phyloP scores from a whole-genome alignment of 257 asterid species.

The Salvia splendens region DNA sequence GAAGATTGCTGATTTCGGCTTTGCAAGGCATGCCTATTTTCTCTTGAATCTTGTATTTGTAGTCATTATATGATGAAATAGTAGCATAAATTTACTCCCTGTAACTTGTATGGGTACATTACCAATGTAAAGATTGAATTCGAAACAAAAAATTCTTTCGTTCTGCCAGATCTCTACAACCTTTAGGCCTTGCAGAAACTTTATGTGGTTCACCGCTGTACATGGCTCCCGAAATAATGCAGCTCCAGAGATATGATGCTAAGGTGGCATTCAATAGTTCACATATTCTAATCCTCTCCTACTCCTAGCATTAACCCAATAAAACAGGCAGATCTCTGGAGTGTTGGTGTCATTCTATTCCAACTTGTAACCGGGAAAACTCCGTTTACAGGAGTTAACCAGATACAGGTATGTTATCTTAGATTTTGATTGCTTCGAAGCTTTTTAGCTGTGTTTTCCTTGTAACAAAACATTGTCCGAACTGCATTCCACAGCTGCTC shows the following conservation, averaged over 20 bases:
- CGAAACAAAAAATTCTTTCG: constrained; percentile 27
- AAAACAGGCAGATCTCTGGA: constrained; percentile 97
- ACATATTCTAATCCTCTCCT: constrained; percentile 17
- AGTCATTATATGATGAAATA: constrained; percentile 6
- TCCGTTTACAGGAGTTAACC: constrained; percentile 78
- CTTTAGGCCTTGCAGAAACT: constrained; percentile 82
- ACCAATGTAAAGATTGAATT: constrained; percentile 15
- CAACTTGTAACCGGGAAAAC: constrained; percentile 88
- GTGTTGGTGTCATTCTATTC: constrained; percentile 85
- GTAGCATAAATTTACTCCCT: constrained; percentile 12
- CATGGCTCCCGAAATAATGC: constrained; percentile 99
- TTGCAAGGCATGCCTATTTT: constrained; percentile 61
- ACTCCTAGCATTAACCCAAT: constrained; percentile 37
- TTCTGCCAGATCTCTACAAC: constrained; percentile 70
- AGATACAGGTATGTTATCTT: constrained; percentile 53
- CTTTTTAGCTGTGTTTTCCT: constrained; percentile 21
- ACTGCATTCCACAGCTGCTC: constrained; percentile 61
- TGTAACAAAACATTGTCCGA: constrained; percentile 29
- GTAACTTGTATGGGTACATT: constrained; percentile 10
- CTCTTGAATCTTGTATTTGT: constrained; percentile 21
- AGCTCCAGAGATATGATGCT: constrained; percentile 78
- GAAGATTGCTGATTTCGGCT: constrained; percentile 58
- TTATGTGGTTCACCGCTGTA: constrained; percentile 91
- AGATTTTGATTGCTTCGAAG: constrained; percentile 27
- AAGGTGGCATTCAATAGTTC: constrained; percentile 56